These are phyloP conservation scores for Polygonum aviculare DNA, from an alignment of 148 eudicot species.

Conservation along the genomic window DNA sequence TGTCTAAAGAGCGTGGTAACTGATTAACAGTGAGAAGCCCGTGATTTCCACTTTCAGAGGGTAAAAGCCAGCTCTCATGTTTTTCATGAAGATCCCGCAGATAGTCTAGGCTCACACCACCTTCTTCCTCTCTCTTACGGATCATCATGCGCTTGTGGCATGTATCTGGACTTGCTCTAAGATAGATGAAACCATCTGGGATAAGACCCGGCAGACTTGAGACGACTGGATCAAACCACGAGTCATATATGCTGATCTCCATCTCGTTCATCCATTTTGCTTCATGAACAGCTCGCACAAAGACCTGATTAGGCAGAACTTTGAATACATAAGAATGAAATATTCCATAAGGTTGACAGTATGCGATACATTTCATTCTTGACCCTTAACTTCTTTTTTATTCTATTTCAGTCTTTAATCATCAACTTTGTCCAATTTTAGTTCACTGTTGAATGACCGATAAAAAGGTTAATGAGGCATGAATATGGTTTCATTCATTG, in stretches of 20 bases:
- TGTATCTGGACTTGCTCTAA: slow-evolving; percentile 95
- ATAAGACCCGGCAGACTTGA: slow-evolving; percentile 87
- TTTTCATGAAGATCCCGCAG: slow-evolving; percentile 85
- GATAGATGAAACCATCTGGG: slow-evolving; percentile 95
- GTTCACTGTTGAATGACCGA: background rate
- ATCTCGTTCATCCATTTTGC: slow-evolving; percentile 99
- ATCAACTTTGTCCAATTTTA: background rate
- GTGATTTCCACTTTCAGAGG: slow-evolving; percentile 65
- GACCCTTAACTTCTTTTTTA: background rate
- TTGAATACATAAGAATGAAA: too few species aligned
- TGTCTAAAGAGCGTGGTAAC: slow-evolving; percentile 38
- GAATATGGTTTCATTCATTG: background rate
- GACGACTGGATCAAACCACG: slow-evolving; percentile 98
- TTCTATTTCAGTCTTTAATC: background rate
- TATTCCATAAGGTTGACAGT: background rate
- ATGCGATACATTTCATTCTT: background rate
- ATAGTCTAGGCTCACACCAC: slow-evolving; percentile 82
- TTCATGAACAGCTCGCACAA: slow-evolving; percentile 98
- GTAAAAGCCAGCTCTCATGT: slow-evolving; percentile 96
- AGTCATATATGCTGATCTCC: slow-evolving; percentile 96
- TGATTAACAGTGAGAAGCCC: slow-evolving; percentile 63
- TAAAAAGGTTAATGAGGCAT: background rate
- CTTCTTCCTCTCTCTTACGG: slow-evolving; percentile 92
- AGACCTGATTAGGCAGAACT: slow-evolving; percentile 45
- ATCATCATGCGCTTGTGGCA: slow-evolving; percentile 93